Evolutionary conservation across 2,329 filamentous ascomycete species (phyloP).

Genomic region (Chaetomium sp.): DNA sequence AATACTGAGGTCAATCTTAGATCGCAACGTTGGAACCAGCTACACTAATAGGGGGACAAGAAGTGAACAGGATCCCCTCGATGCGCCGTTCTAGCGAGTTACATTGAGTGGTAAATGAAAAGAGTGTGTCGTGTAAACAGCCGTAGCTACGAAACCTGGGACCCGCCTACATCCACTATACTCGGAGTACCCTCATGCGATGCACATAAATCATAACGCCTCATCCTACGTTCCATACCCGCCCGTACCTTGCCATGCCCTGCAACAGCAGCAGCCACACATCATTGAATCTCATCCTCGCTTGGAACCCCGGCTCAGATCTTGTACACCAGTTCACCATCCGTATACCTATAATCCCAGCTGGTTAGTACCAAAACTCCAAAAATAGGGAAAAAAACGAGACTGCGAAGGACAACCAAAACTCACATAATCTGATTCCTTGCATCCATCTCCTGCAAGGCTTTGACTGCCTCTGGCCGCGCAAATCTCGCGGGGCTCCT

Average conservation of each 20-base stretch:
- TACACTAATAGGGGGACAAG: too few species aligned
- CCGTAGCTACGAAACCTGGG: background rate
- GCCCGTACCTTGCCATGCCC: background rate
- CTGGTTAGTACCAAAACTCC: background rate
- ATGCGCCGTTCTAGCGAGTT: too few species aligned
- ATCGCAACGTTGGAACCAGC: too few species aligned
- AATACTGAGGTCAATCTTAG: too few species aligned
- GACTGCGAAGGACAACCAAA: background rate
- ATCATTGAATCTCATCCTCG: too few species aligned
- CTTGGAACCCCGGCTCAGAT: conserved; percentile 38
- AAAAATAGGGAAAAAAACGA: background rate
- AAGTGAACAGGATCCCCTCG: too few species aligned
- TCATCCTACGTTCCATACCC: background rate
- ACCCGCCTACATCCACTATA: conserved; percentile 1
- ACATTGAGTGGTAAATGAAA: background rate
- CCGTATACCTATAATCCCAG: conserved; percentile 41
- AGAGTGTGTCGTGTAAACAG: background rate
- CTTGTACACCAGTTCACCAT: conserved; percentile 63
- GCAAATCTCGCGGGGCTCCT: conserved; percentile 45
- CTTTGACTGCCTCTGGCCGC: conserved; percentile 65
- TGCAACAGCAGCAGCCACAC: too few species aligned
- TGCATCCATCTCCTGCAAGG: conserved; percentile 72
- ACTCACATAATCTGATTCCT: conserved; percentile 89
- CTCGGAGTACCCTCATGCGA: background rate
- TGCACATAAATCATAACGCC: background rate